Conservation (phyloP, 192 early-diverging fungal genomes). For the Pilaira anomala region DNA sequence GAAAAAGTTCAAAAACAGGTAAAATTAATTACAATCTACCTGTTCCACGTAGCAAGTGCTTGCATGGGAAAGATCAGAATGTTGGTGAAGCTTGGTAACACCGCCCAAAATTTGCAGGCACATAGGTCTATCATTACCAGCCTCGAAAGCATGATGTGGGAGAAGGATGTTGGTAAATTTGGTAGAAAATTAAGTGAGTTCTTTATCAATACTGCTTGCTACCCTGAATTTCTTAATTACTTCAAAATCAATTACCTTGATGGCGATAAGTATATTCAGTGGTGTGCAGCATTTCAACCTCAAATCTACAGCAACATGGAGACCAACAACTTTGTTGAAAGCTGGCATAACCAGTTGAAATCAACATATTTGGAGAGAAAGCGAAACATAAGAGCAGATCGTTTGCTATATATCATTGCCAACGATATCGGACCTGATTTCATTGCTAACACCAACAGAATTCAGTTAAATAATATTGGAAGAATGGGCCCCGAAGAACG, state of each 20-base stretch:
- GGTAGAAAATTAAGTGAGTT: background rate
- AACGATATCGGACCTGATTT: background rate
- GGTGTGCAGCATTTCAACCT: background rate
- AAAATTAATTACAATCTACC: too few species aligned
- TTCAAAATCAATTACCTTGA: background rate
- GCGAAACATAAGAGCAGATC: background rate
- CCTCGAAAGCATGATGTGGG: slow-evolving; percentile 2
- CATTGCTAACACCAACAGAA: background rate
- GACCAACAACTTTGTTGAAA: slow-evolving; percentile 15
- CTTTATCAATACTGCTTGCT: background rate
- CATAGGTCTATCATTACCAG: background rate
- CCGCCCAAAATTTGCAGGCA: background rate
- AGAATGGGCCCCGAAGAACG: slow-evolving; percentile 5
- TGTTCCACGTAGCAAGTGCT: background rate
- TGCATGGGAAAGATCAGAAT: slow-evolving; percentile 6
- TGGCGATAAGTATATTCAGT: background rate
- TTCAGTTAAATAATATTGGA: background rate
- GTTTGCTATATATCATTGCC: background rate
- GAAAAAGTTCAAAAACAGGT: too few species aligned
- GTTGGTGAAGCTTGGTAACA: background rate
- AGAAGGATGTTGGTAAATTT: background rate
- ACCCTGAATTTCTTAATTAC: background rate
- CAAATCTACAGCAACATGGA: background rate
- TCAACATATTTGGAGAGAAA: slow-evolving; percentile 5
- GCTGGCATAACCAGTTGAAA: slow-evolving; percentile 19